phyloP scores from a whole-genome alignment of 2,329 filamentous ascomycete species.

The Rhexocercosporidium sp. region DNA sequence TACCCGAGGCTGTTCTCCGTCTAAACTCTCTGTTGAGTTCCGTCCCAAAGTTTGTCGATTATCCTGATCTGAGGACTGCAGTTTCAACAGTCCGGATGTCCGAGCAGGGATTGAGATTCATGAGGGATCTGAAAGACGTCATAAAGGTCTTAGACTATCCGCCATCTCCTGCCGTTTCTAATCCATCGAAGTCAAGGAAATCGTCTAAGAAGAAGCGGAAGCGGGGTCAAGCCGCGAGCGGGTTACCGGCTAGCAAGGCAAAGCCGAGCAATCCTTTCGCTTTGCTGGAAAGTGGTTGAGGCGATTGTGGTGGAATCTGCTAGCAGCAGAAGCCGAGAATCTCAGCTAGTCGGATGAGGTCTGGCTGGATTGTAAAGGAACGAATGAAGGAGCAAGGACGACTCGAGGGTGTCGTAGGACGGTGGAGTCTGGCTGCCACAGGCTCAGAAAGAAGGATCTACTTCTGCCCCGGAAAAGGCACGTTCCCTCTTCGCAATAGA shows the following conservation, averaged over 20 bases:
- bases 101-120: not conserved
- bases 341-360: not conserved
- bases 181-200: not conserved
- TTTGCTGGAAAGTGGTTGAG: slow-evolving; percentile 30
- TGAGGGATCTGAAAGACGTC: slow-evolving; percentile 16
- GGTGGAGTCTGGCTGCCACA: not conserved
- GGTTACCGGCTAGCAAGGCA: not conserved
- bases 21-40: slow-evolving; percentile 29
- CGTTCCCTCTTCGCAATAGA: too few relatives aligned
- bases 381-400: not conserved
- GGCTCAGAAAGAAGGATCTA: not conserved
- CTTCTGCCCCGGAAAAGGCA: too few relatives aligned
- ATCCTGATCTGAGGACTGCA: slow-evolving; percentile 23
- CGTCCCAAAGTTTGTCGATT: slow-evolving; percentile 33
- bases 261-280: slow-evolving; percentile 35
- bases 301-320: not conserved
- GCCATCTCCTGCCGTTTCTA: slow-evolving; percentile 16
- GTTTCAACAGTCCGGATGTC: slow-evolving; percentile 21
- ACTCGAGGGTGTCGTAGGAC: too few relatives aligned
- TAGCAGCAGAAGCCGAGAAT: not conserved
- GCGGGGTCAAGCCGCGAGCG: slow-evolving; percentile 13
- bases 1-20: slow-evolving; percentile 20
- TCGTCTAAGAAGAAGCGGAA: slow-evolving; percentile 34
- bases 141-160: slow-evolving; percentile 21
- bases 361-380: not conserved